Conservation (phyloP, 2,329 filamentous ascomycete genomes). For the Dothideomycetes sp. region DNA sequence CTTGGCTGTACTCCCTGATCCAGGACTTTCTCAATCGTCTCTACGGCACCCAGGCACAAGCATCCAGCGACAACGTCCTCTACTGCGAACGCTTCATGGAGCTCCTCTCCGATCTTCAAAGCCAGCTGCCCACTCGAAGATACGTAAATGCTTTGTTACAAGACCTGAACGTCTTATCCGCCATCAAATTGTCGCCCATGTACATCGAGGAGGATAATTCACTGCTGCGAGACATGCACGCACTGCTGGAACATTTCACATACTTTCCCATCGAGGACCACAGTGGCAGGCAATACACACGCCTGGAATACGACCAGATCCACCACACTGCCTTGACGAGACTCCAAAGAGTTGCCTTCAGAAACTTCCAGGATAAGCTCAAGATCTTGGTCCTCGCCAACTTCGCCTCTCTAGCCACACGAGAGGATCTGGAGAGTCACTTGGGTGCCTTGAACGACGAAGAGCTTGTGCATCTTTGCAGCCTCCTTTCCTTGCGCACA, state of each 20-base stretch:
- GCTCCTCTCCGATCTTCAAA: conserved; percentile 79
- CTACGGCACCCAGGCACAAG: conserved; percentile 38
- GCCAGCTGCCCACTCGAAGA: conserved; percentile 83
- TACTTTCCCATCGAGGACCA: conserved; percentile 88
- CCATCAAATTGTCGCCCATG: conserved; percentile 66
- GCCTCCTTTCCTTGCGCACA: conserved; percentile 65
- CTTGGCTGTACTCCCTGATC: conserved; percentile 81
- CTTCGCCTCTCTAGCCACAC: conserved; percentile 74
- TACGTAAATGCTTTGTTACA: conserved; percentile 84
- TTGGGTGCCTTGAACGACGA: conserved; percentile 61
- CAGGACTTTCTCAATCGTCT: conserved; percentile 71
- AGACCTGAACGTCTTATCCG: conserved; percentile 72
- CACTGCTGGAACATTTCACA: conserved; percentile 75
- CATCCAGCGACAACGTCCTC: conserved; percentile 44
- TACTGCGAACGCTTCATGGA: conserved; percentile 95
- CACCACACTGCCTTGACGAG: conserved; percentile 69
- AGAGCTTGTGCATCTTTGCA: conserved; percentile 60
- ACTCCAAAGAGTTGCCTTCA: conserved; percentile 67
- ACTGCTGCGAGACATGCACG: conserved; percentile 69
- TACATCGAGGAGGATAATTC: conserved; percentile 64
- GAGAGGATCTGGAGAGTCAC: conserved; percentile 66
- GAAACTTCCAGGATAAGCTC: conserved; percentile 78
- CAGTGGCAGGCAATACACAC: conserved; percentile 64
- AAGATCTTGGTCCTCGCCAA: conserved; percentile 89
- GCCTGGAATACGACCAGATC: conserved; percentile 62